These are phyloP conservation scores for Rhazya stricta DNA, from an alignment of 257 asterid species.

Conservation along the genomic window DNA sequence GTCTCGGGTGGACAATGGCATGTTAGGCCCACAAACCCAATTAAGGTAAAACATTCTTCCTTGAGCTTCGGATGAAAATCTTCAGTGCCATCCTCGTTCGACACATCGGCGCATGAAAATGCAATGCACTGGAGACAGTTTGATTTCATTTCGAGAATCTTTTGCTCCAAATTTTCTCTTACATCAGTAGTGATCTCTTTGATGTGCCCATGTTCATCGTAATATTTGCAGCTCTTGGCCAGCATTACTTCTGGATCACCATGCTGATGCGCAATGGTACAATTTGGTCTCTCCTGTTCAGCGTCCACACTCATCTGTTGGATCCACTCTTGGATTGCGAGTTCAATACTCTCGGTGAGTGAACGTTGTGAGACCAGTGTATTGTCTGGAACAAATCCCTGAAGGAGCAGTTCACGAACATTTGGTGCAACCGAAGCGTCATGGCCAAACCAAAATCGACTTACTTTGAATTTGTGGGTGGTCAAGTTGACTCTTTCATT, in stretches of 20 bases:
- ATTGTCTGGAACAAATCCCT: conserved; percentile 39
- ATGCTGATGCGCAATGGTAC: conserved; percentile 44
- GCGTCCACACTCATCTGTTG: conserved; percentile 34
- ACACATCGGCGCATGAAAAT: conserved; percentile 36
- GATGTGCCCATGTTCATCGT: conserved; percentile 26
- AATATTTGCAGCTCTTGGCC: conserved; percentile 41
- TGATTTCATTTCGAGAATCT: conserved; percentile 47
- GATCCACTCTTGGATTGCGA: conserved; percentile 52
- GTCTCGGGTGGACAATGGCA: conserved; percentile 52
- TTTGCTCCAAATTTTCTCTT: conserved; percentile 27
- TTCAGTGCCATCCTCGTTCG: neutral
- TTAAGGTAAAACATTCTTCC: neutral
- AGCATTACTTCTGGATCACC: conserved; percentile 62
- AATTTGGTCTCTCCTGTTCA: conserved; percentile 25
- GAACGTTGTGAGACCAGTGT: conserved; percentile 32
- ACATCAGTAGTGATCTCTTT: conserved; percentile 23
- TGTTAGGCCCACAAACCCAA: neutral
- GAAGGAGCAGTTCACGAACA: conserved; percentile 34
- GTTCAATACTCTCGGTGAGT: conserved; percentile 40
- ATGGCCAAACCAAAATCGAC: conserved; percentile 34
- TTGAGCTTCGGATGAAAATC: neutral
- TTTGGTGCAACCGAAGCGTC: conserved; percentile 20
- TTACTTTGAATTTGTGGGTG: conserved; percentile 43
- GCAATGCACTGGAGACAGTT: conserved; percentile 55
- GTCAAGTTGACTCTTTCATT: conserved; percentile 56